Evolutionary conservation across 169 alveolate species (phyloP), one percentile per base, ranked within the genome.

Genomic region (Plasmodium chabaudi): DNA sequence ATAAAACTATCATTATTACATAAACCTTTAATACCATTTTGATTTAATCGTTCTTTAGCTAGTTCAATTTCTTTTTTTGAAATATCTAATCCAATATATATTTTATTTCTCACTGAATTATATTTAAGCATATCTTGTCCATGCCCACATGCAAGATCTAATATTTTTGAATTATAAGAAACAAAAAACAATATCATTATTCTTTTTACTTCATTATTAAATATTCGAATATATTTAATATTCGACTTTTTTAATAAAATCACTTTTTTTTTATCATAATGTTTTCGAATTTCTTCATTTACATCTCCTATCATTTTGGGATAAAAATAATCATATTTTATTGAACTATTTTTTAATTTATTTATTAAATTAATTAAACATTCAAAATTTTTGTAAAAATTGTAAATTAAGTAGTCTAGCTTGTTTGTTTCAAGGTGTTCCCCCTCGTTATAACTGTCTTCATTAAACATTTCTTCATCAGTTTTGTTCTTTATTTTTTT

Each of bases 91-190:
- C 98, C 98, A 65, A 95, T 92, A 63, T 93, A 86, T 59, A 94
- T 93, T 68, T 89, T 95, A 17, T 95, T 94, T 68, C 73, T 94
- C 77, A 93, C 95, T 46, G 94, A 88, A 55, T 93, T 93, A 87
- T 95, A 96, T 93, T 96, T 96, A 27, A 93, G 95, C 92, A 96
- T 77, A 71, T 96, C 98, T 72, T 96, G 98, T 7, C 97, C 97
- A 87, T 94, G 97, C 2, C 98, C 98, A 75, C 98, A 96, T 17
- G 98, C 97, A 19, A 96, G 91, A 53, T 96, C 98, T 73, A 96
- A 87, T 12, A 96, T 94, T 34, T 94, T 87, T 34, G 95, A 55
- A 53, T 93, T 89, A 53, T 61, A 88, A 9, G 93, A 67, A 19
- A 95, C 89, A 74, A 92, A 82, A 44, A 87, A 87, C 34, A 89